Evolutionary conservation across 1,284 basidiomycete genomes (phyloP).

Genomic region (Malassezia sp.): DNA sequence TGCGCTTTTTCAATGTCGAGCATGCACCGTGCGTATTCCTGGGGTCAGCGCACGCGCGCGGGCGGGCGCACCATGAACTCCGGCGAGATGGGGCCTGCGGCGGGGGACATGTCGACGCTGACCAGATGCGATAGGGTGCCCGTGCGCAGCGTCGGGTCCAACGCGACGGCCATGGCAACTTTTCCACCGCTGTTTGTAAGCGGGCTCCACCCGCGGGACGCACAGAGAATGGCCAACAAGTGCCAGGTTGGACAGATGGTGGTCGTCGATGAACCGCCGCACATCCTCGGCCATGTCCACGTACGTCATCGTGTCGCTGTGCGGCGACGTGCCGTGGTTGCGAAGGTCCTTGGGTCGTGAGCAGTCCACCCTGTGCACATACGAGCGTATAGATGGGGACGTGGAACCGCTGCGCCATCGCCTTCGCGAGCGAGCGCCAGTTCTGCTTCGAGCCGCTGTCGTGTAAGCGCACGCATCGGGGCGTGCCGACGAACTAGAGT

Average conservation of each 20-base stretch:
- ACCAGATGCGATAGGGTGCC: slow-evolving; percentile 56
- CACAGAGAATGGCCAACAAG: slow-evolving; percentile 77
- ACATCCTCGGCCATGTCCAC: slow-evolving; percentile 61
- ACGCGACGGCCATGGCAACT: slow-evolving; percentile 66
- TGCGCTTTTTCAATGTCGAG: slow-evolving; percentile 55
- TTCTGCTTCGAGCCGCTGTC: slow-evolving; percentile 62
- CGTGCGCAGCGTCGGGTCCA: slow-evolving; percentile 51
- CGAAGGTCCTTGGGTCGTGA: slow-evolving; percentile 61
- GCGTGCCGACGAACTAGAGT: no score
- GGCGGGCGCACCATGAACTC: slow-evolving; percentile 49
- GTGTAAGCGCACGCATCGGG: neutral
- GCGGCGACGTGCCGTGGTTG: slow-evolving; percentile 70
- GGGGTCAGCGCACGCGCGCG: neutral
- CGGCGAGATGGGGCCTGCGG: slow-evolving; percentile 54
- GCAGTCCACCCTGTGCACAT: neutral
- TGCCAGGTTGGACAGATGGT: slow-evolving; percentile 52
- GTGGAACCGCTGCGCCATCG: slow-evolving; percentile 54
- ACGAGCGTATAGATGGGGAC: slow-evolving; percentile 65
- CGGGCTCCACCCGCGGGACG: no score
- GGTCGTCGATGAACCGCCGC: slow-evolving; percentile 50
- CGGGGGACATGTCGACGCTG: slow-evolving; percentile 68
- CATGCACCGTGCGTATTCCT: slow-evolving; percentile 60
- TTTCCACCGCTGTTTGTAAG: no score
- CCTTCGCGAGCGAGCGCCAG: slow-evolving; percentile 61
- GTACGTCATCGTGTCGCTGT: slow-evolving; percentile 61